phyloP scores from a whole-genome alignment of 2,329 filamentous ascomycete genomes.

The Niveomyces coronatus region DNA sequence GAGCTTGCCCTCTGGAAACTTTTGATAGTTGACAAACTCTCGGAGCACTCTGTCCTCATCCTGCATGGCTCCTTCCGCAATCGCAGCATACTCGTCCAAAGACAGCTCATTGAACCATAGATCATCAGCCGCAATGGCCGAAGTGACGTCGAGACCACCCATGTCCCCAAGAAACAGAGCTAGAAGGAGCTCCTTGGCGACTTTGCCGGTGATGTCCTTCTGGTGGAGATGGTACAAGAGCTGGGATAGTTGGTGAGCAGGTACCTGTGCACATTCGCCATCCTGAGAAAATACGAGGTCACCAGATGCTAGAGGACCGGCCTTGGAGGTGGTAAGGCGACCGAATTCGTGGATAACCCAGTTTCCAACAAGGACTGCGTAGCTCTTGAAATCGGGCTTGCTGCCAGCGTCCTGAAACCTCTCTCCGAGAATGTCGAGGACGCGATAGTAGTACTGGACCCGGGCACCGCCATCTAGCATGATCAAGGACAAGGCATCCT shows the following conservation, averaged over 20 bases:
- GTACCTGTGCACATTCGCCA: slow-evolving; percentile 37
- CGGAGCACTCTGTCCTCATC: slow-evolving; percentile 36
- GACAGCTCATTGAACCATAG: slow-evolving; percentile 47
- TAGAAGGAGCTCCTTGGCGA: slow-evolving; percentile 49
- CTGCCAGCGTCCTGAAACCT: slow-evolving; percentile 14
- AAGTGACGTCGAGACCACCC: slow-evolving; percentile 27
- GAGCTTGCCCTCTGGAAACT: slow-evolving; percentile 46
- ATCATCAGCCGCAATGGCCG: slow-evolving; percentile 34
- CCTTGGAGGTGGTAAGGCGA: slow-evolving; percentile 47
- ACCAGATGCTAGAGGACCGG: slow-evolving; percentile 21
- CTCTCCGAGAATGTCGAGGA: slow-evolving; percentile 40
- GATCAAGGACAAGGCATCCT: slow-evolving; percentile 75
- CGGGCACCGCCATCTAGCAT: slow-evolving; percentile 68
- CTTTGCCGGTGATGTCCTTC: slow-evolving; percentile 42
- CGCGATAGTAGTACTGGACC: slow-evolving; percentile 69
- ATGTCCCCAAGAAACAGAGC: slow-evolving; percentile 39
- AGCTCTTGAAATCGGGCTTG: slow-evolving; percentile 20
- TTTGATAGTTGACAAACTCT: slow-evolving; percentile 33
- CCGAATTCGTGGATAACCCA: slow-evolving; percentile 71
- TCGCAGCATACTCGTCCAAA: slow-evolving; percentile 33
- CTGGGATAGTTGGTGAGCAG: slow-evolving; percentile 36
- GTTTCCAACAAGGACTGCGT: slow-evolving; percentile 43
- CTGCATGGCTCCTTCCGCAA: slow-evolving; percentile 34
- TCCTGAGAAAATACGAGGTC: slow-evolving; percentile 38
- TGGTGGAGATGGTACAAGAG: slow-evolving; percentile 38